phyloP scores from a whole-genome alignment of 2,329 filamentous ascomycete species.

The Penicillium hordei region DNA sequence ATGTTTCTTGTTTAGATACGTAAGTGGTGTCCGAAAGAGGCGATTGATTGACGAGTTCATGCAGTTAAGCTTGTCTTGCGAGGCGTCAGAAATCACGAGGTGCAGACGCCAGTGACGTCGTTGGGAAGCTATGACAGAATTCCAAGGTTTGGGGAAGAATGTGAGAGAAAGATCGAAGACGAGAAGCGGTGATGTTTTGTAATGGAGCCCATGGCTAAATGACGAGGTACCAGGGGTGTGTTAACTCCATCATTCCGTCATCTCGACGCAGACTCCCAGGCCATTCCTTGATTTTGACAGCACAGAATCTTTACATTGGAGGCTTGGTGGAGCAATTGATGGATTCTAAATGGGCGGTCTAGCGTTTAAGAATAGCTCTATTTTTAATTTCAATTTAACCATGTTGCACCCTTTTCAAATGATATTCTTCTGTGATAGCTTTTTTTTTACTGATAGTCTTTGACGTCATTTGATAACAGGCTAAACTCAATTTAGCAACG shows the following conservation, averaged over 20 bases:
- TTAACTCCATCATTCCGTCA: conserved; percentile 14
- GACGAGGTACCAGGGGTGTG: not conserved
- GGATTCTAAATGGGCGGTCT: not conserved
- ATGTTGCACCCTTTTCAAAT: not conserved
- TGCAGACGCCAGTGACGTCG: conserved; percentile 8
- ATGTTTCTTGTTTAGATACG: conserved; percentile 14
- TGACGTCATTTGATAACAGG: conserved; percentile 18
- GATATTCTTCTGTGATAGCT: not conserved
- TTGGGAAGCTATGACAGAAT: conserved; percentile 7
- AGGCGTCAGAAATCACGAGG: not conserved
- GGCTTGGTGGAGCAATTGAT: not conserved
- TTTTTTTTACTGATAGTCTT: not conserved
- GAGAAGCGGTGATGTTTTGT: not conserved
- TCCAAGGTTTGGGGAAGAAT: not conserved
- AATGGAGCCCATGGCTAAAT: not conserved
- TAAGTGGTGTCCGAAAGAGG: conserved; percentile 22
- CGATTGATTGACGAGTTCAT: conserved; percentile 19
- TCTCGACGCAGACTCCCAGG: not conserved
- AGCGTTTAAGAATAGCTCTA: not conserved
- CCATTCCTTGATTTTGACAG: conserved; percentile 18
- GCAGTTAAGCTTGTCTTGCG: conserved; percentile 10
- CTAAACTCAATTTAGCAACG: not conserved
- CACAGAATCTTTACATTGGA: not conserved
- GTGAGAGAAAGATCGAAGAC: not conserved
- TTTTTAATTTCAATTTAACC: not conserved